Evolutionary conservation across 495 filamentous ascomycete genomes (phyloP).

Genomic region (Xylaria flabelliformis): DNA sequence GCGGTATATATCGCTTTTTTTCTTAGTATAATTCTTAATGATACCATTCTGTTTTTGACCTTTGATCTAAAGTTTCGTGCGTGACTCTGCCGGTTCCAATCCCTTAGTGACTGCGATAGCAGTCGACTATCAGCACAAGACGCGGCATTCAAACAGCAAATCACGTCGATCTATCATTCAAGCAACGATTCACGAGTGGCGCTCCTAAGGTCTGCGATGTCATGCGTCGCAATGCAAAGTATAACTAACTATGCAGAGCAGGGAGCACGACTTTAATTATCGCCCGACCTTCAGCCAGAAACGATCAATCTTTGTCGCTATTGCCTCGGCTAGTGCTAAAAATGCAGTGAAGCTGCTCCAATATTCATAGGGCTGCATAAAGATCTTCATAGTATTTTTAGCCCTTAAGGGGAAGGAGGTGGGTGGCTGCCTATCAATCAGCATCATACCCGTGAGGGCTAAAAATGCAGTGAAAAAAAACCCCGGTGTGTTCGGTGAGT

Average conservation of each 20-base stretch:
- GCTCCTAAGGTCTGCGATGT: neutral
- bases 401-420: too few species aligned
- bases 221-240: neutral
- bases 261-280: neutral
- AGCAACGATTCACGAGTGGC: neutral
- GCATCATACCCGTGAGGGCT: too few species aligned
- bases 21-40: constrained; percentile 28
- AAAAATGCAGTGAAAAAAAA: too few species aligned
- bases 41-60: constrained; percentile 23
- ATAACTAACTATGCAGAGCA: neutral
- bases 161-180: neutral
- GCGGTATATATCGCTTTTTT: constrained; percentile 1
- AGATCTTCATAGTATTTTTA: too few species aligned
- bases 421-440: too few species aligned
- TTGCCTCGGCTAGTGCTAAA: too few species aligned
- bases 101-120: too few species aligned
- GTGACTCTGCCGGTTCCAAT: neutral
- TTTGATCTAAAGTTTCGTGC: neutral
- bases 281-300: neutral
- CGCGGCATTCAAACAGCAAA: neutral
- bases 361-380: too few species aligned
- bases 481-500: too few species aligned
- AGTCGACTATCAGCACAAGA: neutral
- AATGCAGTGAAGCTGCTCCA: too few species aligned
- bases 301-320: neutral